Percentiles rank a stretch among this genome's conserved stretches.
Conservation (phyloP, 176 grass and related monocot species). For the Phyllostachys edulis region DNA sequence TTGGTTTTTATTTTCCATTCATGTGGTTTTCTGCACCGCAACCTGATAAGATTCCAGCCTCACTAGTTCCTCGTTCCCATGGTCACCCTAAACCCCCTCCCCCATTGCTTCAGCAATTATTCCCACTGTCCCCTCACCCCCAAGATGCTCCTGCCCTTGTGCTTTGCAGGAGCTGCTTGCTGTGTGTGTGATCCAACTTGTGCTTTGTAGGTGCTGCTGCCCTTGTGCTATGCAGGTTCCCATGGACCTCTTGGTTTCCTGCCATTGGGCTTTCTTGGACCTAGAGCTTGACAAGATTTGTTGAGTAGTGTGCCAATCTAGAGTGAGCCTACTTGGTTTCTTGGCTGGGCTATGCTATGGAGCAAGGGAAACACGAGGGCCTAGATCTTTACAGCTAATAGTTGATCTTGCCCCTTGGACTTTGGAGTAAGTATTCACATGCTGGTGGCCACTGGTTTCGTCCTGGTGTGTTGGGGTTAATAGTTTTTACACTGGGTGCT, state of each 20-base stretch:
- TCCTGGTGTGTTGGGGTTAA: constrained; percentile 16
- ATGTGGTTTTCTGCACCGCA: constrained; percentile 35
- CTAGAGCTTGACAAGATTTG: constrained; percentile 42
- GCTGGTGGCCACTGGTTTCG: neutral
- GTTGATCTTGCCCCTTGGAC: neutral
- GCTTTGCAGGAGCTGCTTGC: constrained; percentile 42
- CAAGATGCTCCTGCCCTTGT: constrained; percentile 52
- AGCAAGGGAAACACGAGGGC: constrained; percentile 13
- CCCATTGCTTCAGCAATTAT: constrained; percentile 54
- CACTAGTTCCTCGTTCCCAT: constrained; percentile 53
- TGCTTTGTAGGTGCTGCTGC: no score
- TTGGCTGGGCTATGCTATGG: constrained; percentile 23
- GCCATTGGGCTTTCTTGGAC: constrained; percentile 42
- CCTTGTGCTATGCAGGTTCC: no score
- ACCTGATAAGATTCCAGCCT: constrained; percentile 63
- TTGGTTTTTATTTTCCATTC: constrained; percentile 17
- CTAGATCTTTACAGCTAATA: constrained; percentile 32
- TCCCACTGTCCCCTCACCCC: no score
- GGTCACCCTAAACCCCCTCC: constrained; percentile 61
- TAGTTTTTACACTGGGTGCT: neutral
- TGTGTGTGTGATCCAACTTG: constrained; percentile 35
- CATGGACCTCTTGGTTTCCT: constrained; percentile 46
- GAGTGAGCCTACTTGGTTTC: constrained; percentile 12
- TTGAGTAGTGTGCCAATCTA: constrained; percentile 38
- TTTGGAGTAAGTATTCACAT: neutral